Percentiles rank a stretch among this genome's conserved stretches.
These are phyloP conservation scores for Colletotrichum sp. DNA, from an alignment of 2,329 filamentous ascomycete genomes.

Conservation along the genomic window DNA sequence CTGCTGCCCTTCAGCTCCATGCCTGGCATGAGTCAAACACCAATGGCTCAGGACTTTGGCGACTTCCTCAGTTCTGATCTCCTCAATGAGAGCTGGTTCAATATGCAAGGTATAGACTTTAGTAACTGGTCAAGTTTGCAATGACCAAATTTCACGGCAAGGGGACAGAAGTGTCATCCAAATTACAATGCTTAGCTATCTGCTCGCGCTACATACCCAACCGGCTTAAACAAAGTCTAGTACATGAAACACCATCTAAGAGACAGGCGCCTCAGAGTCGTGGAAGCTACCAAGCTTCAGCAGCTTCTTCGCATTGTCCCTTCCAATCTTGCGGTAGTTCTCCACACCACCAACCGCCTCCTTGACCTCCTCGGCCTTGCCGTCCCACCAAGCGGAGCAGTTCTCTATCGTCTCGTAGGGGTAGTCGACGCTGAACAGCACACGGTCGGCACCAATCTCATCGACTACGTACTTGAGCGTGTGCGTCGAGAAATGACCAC, in stretches of 20 bases:
- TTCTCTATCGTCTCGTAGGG: constrained; percentile 54
- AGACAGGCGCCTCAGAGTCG: constrained; percentile 28
- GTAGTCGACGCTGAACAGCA: constrained; percentile 60
- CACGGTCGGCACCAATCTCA: constrained; percentile 53
- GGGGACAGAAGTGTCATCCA: rapidly evolving
- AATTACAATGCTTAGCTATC: background rate
- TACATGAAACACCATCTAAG: background rate
- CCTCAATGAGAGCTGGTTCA: constrained; percentile 1
- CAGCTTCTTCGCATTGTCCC: constrained; percentile 47
- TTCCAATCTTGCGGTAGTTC: constrained; percentile 43
- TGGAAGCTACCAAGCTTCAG: constrained; percentile 43
- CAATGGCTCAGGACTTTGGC: background rate
- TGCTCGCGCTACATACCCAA: rapidly evolving
- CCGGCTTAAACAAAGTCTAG: rapidly evolving
- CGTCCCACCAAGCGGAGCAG: constrained; percentile 47
- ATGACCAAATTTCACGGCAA: background rate
- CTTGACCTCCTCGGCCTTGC: constrained; percentile 26
- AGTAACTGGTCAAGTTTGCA: background rate
- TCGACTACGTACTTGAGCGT: constrained; percentile 55
- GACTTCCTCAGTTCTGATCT: background rate
- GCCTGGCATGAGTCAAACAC: background rate
- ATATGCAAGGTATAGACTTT: background rate
- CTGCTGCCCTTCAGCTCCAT: background rate
- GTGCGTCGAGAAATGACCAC: constrained; percentile 59
- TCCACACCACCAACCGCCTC: constrained; percentile 24